Percentiles rank a stretch among this genome's conserved stretches.
Conservation (phyloP, 345 rosid genomes). For the Pugionium cornutum region DNA sequence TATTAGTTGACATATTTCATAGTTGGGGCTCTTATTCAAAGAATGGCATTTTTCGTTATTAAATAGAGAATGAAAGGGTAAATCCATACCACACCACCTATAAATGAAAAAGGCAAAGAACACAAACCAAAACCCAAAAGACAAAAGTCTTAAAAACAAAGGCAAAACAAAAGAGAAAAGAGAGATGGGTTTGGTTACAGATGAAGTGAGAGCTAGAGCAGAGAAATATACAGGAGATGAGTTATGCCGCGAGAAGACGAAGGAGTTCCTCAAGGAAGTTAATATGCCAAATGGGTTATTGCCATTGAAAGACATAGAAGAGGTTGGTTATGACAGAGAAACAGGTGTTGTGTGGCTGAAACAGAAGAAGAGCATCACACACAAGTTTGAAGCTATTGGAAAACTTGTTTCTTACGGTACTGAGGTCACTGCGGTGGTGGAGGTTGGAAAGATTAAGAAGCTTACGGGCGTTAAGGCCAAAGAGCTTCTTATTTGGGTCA, state of each 20-base stretch:
- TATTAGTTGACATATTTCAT: too few species aligned
- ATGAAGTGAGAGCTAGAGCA: constrained; percentile 45
- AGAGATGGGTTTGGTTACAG: constrained; percentile 53
- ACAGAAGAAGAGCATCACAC: constrained; percentile 74
- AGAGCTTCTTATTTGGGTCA: too few species aligned
- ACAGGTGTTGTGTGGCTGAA: constrained; percentile 35
- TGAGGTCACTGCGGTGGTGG: too few species aligned
- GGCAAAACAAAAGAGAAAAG: neutral
- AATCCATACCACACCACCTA: constrained; percentile 22
- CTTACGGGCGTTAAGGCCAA: too few species aligned
- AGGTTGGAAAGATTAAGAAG: too few species aligned
- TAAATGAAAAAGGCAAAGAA: constrained; percentile 8
- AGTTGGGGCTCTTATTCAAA: too few species aligned
- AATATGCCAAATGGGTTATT: constrained; percentile 73
- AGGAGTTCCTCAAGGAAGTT: constrained; percentile 54
- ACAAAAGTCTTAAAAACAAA: constrained; percentile 22
- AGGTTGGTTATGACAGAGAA: too few species aligned
- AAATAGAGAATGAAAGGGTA: constrained; percentile 5
- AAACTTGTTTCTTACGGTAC: too few species aligned
- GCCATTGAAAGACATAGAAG: constrained; percentile 45
- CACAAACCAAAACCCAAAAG: constrained; percentile 3
- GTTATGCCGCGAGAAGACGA: constrained; percentile 68
- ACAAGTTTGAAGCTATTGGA: constrained; percentile 51
- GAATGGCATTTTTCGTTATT: constrained; percentile 31
- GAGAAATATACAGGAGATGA: constrained; percentile 78